Evolutionary conservation across 495 filamentous ascomycete genomes (phyloP).

Genomic region (Penicillium samsonianum): DNA sequence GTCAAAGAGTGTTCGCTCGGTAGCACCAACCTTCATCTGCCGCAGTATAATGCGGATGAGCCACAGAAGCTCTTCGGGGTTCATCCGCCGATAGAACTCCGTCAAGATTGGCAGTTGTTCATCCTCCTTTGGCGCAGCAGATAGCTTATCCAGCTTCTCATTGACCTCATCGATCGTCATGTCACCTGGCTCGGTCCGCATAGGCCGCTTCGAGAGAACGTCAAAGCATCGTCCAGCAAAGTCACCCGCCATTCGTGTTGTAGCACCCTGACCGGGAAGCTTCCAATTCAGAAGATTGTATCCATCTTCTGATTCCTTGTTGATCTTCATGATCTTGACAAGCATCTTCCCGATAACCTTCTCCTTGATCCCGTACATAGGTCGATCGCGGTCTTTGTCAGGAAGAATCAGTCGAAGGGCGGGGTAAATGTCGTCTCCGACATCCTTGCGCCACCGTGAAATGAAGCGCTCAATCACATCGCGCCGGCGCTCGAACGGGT

Average conservation of each 20-base stretch:
- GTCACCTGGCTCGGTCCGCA: conserved; percentile 70
- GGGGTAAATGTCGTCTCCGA: conserved; percentile 91
- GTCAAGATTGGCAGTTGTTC: conserved; percentile 77
- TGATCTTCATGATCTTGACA: conserved; percentile 89
- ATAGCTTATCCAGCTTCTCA: conserved; percentile 76
- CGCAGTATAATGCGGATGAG: conserved; percentile 90
- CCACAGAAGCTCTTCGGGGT: conserved; percentile 91
- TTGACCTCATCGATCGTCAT: conserved; percentile 91
- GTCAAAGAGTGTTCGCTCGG: conserved; percentile 87
- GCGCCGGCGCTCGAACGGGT: conserved; percentile 81
- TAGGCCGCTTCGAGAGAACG: conserved; percentile 79
- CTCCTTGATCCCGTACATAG: conserved; percentile 95
- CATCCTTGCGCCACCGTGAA: conserved; percentile 80
- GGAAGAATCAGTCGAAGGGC: conserved; percentile 90
- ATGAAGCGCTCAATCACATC: conserved; percentile 90
- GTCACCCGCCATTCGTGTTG: conserved; percentile 74
- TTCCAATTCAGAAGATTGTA: conserved; percentile 91
- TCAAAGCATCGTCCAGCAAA: conserved; percentile 88
- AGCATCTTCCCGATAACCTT: conserved; percentile 84
- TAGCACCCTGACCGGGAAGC: conserved; percentile 67
- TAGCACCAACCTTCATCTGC: conserved; percentile 97
- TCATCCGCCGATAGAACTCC: conserved; percentile 87
- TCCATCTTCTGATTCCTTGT: conserved; percentile 86
- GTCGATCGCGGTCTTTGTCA: conserved; percentile 88
- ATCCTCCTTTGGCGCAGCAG: conserved; percentile 73